phyloP scores from a whole-genome alignment of 805 yeast species.

The Lipomyces sp. region DNA sequence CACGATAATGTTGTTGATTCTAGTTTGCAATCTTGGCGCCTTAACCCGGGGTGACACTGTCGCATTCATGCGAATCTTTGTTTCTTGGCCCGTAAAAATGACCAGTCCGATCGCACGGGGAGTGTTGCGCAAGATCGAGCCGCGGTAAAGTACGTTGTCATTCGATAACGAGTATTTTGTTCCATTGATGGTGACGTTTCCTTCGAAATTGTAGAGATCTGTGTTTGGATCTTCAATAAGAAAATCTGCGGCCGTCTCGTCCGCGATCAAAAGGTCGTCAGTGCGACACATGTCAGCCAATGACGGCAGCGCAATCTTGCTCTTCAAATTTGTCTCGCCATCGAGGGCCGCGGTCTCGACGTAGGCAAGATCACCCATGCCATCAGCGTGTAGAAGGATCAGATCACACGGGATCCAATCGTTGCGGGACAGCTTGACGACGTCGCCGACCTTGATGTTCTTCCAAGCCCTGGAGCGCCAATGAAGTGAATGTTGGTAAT shows the following conservation, averaged over 20 bases:
- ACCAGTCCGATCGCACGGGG: conserved; percentile 75
- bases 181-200: conserved; percentile 51
- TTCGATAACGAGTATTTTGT: conserved; percentile 67
- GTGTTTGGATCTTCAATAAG: conserved; percentile 89
- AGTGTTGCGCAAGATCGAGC: conserved; percentile 87
- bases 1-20: conserved; percentile 79
- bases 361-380: conserved; percentile 63
- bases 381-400: conserved; percentile 68
- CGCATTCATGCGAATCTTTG: conserved; percentile 95
- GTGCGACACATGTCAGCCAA: conserved; percentile 57
- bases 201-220: conserved; percentile 91
- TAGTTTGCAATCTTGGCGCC: conserved; percentile 86
- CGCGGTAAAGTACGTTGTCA: conserved; percentile 87
- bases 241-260: conserved; percentile 55
- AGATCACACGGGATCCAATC: conserved; percentile 97
- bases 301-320: conserved; percentile 68
- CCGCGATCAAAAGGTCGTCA: conserved; percentile 54
- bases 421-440: conserved; percentile 70
- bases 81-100: conserved; percentile 92
- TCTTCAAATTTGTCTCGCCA: conserved; percentile 93
- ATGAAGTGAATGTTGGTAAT: conserved; percentile 36
- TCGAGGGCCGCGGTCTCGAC: conserved; percentile 97
- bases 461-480: conserved; percentile 63
- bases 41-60: conserved; percentile 86
- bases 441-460: conserved; percentile 83